Evolutionary conservation across 176 grass and related monocot species (phyloP), one percentile per base, ranked within the genome.

Genomic region (Ampelocalamus luodianensis): DNA sequence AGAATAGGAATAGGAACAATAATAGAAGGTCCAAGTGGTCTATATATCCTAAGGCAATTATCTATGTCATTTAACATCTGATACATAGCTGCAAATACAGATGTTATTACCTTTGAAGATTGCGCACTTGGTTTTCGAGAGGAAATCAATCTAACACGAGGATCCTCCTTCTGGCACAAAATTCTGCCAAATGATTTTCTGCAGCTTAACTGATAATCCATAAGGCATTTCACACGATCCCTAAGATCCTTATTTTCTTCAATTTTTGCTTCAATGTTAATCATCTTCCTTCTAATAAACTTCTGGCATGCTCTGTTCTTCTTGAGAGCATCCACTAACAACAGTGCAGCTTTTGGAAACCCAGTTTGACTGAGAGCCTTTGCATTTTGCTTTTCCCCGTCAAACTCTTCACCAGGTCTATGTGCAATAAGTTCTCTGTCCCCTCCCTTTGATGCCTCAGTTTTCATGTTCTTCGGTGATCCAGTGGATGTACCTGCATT

Each of bases 291-390:
- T 87, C 96, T 98, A 81, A 95, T 85, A 45, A 98, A 85, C 76
- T 98, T 98, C 77, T 95, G 96, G 77, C 77, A 98, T 65, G 90
- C 81, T 64, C 93, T 90, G 83, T 95, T 98, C 78, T 92, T 98
- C 90, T 95, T 98, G 51, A 98, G 80, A 71, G 83, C 93, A 78
- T 90, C 88, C 54, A 98, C 81, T 56, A 98, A 85, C 69, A 90
- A 40, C 13, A 93, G 69, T 15, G 93, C 96, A 46, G 88, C 89
- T 80, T 86, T 87, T 62, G 96, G 96, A 18, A 98, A 94, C 38
- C 79, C 76, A 48, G 76, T 82, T 32, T 37, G 44, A 16, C 22
- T 70, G 18, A 55, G 37, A 83, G 59, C 51, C 59, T 63, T 65
- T 81, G 32, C 20, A 88, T 81, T 83, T 65, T 90, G 68, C 60